These are phyloP conservation scores for Musa balbisiana DNA, from an alignment of 202 grass and related monocot species.

Conservation along the genomic window DNA sequence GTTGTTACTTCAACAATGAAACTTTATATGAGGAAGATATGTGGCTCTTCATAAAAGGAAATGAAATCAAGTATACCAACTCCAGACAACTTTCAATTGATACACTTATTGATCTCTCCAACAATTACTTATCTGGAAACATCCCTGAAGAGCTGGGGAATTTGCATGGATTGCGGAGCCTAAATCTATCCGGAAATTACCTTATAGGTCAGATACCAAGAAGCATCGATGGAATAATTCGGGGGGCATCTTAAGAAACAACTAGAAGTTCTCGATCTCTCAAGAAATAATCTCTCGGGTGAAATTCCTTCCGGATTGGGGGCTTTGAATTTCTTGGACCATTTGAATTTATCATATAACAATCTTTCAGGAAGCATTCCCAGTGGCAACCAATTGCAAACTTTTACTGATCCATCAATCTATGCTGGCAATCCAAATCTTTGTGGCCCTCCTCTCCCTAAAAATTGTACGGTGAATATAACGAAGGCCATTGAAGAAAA, in stretches of 20 bases:
- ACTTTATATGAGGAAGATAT: too few species aligned
- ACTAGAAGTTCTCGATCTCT: constrained; percentile 33
- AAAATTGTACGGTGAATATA: not conserved
- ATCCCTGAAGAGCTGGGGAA: constrained; percentile 26
- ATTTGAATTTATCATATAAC: constrained; percentile 30
- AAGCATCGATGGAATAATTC: constrained; percentile 12
- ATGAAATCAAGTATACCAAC: too few species aligned
- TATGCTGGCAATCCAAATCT: constrained; percentile 29
- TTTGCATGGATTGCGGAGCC: constrained; percentile 11
- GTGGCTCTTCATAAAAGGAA: too few species aligned
- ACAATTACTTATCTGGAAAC: constrained; percentile 17
- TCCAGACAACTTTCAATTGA: not conserved
- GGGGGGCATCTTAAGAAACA: too few species aligned
- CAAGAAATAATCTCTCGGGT: constrained; percentile 31
- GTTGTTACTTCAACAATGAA: too few species aligned
- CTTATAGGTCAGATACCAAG: constrained; percentile 21
- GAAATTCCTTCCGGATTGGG: constrained; percentile 27
- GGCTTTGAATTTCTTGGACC: not conserved
- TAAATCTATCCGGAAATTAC: constrained; percentile 33
- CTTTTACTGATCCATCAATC: constrained; percentile 13
- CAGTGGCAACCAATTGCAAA: constrained; percentile 12
- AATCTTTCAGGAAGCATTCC: constrained; percentile 37
- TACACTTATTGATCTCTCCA: not conserved
- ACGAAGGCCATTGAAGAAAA: too few species aligned
- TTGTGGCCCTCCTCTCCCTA: constrained; percentile 16